phyloP scores from a whole-genome alignment of 164 flowering plant genomes.

The Chloranthus sessilifolius region DNA sequence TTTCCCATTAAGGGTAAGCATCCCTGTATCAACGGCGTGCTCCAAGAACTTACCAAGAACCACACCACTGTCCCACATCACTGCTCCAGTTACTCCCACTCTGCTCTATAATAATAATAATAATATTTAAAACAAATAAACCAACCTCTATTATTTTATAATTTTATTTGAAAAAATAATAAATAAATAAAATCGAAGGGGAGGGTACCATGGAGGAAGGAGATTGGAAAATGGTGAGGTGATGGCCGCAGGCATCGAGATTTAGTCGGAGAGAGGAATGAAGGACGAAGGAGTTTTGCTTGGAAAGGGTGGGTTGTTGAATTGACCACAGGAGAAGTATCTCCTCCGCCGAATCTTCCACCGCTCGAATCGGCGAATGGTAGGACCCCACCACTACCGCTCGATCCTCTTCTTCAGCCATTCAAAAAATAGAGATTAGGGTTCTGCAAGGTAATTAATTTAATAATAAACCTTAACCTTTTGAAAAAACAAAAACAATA shows the following conservation, averaged over 20 bases:
- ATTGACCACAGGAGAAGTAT: constrained; percentile 79
- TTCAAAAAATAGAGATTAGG: too few relatives aligned
- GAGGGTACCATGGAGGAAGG: constrained; percentile 86
- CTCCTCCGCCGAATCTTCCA: constrained; percentile 58
- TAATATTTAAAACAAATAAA: background rate
- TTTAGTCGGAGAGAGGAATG: constrained; percentile 67
- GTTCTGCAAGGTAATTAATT: too few relatives aligned
- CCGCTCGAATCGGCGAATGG: constrained; percentile 34
- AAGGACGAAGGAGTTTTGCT: constrained; percentile 66
- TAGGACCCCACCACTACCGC: constrained; percentile 39
- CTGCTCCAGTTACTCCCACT: constrained; percentile 93
- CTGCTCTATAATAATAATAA: constrained; percentile 28
- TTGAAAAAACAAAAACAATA: too few relatives aligned
- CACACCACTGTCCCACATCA: constrained; percentile 96
- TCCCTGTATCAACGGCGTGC: constrained; percentile 64
- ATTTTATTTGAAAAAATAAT: background rate
- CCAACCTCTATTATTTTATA: background rate
- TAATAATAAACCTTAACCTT: too few relatives aligned
- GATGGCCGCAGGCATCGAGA: constrained; percentile 77
- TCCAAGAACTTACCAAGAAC: constrained; percentile 82
- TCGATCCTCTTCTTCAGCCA: constrained; percentile 19
- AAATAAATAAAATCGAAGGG: background rate
- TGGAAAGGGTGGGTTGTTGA: constrained; percentile 65
- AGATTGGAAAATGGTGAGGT: constrained; percentile 72
- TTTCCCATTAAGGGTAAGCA: constrained; percentile 58